phyloP scores from a whole-genome alignment of 2,329 filamentous ascomycete species.

The Fonsecaea pugnacius region DNA sequence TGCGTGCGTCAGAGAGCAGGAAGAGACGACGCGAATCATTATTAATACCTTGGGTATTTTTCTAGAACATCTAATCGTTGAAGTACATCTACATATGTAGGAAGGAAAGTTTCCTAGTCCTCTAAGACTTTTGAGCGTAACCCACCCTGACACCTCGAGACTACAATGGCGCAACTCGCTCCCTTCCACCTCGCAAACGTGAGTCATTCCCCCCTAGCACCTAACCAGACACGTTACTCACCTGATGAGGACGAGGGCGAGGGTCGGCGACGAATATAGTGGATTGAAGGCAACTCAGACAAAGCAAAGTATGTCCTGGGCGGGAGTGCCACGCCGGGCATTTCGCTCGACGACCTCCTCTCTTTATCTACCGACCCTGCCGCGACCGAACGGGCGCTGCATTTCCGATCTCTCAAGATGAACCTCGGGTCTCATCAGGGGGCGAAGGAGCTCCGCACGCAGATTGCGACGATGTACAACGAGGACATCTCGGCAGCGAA shows the following conservation, averaged over 20 bases:
- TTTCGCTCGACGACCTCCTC: constrained; percentile 71
- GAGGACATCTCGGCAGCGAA: constrained; percentile 58
- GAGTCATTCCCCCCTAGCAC: background rate
- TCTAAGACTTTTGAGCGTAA: background rate
- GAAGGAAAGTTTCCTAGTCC: no score
- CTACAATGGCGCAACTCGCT: background rate
- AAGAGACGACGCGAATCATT: no score
- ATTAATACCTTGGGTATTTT: no score
- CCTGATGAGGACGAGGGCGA: background rate
- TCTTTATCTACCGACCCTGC: constrained; percentile 55
- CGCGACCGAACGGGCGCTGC: constrained; percentile 33
- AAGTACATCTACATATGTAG: no score
- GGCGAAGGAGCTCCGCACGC: constrained; percentile 37
- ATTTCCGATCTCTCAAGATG: constrained; percentile 31
- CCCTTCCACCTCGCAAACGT: background rate
- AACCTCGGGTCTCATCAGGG: constrained; percentile 40
- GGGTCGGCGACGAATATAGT: constrained; percentile 13
- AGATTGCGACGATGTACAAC: constrained; percentile 40
- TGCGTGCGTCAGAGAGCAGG: no score
- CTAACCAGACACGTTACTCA: background rate
- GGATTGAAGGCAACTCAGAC: constrained; percentile 22
- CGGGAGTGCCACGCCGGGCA: constrained; percentile 50
- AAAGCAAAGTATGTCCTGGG: constrained; percentile 28
- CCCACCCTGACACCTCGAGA: background rate
- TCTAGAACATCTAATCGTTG: no score